A percentile compares a stretch with the other conserved stretches of the same genome.
phyloP scores from a whole-genome alignment of 108 stramenopile genomes.

The Cyclostephanos tholiformis region DNA sequence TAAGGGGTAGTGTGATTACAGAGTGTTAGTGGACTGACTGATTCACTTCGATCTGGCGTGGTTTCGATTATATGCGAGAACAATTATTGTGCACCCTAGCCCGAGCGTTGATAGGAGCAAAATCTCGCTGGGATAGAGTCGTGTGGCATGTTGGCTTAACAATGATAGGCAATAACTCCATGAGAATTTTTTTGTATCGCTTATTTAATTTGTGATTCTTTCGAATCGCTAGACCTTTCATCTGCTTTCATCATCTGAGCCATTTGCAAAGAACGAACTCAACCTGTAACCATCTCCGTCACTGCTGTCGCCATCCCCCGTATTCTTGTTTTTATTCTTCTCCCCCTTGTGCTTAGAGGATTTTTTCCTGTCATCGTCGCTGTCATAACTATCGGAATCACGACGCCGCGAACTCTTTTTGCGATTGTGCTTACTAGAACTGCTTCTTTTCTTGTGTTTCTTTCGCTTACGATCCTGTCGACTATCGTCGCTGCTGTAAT shows the following conservation, averaged over 20 bases:
- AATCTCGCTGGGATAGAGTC: not conserved
- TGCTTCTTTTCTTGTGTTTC: constrained; percentile 52
- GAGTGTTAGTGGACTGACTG: not conserved
- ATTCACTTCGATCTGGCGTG: not conserved
- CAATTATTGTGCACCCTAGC: too few species aligned
- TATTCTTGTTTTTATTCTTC: constrained; percentile 41
- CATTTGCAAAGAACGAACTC: constrained; percentile 71
- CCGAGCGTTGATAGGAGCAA: not conserved
- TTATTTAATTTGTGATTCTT: not conserved
- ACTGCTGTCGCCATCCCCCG: constrained; percentile 45
- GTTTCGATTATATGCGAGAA: not conserved
- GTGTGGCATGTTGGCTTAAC: not conserved
- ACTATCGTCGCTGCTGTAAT: constrained; percentile 36
- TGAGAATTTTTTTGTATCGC: not conserved
- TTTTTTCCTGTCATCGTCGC: constrained; percentile 45
- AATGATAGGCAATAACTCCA: not conserved
- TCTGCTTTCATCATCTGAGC: constrained; percentile 50
- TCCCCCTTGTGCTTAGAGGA: constrained; percentile 52
- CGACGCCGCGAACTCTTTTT: constrained; percentile 43
- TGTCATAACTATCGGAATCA: constrained; percentile 45
- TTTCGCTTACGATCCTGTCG: constrained; percentile 44
- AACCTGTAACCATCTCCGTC: constrained; percentile 69
- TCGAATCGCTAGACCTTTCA: constrained; percentile 10
- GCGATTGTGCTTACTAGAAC: constrained; percentile 26
- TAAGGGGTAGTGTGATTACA: not conserved